These are phyloP conservation scores for Phytophthora pluvialis DNA, from an alignment of 352 stramenopile species.

Conservation along the genomic window DNA sequence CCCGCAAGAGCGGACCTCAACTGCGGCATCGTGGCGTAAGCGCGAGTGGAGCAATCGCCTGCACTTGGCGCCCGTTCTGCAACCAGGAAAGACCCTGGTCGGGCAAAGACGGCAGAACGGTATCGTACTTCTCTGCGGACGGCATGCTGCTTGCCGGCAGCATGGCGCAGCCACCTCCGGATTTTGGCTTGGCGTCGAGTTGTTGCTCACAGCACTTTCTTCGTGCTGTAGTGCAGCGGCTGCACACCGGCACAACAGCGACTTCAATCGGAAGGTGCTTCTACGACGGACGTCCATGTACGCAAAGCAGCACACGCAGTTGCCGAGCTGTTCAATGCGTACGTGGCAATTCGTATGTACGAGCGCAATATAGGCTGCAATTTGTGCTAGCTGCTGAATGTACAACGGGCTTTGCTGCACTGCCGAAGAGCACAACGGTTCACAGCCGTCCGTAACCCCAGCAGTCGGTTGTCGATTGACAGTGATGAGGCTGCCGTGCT, in stretches of 20 bases:
- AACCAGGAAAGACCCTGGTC: background rate
- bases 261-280: slow-evolving; percentile 16
- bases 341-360: no score
- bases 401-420: no score
- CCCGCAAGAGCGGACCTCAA: slow-evolving; percentile 10
- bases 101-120: background rate
- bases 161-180: background rate
- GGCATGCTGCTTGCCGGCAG: slow-evolving; percentile 1
- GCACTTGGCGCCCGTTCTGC: background rate
- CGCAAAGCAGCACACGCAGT: no score
- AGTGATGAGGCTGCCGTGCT: no score
- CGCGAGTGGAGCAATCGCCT: slow-evolving; percentile 7
- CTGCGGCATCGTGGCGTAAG: slow-evolving; percentile 17
- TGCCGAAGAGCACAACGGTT: no score
- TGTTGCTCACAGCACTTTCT: slow-evolving; percentile 26
- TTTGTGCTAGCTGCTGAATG: no score
- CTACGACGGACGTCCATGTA: background rate
- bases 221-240: slow-evolving; percentile 19
- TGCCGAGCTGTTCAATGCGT: no score
- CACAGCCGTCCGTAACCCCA: no score
- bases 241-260: slow-evolving; percentile 2
- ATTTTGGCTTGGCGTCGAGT: slow-evolving; percentile 4
- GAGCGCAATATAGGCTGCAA: no score
- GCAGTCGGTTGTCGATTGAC: no score
- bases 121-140: background rate